Base-by-base conservation (phyloP, 73 alveolate species). In the Uronychia setigera region DNA sequence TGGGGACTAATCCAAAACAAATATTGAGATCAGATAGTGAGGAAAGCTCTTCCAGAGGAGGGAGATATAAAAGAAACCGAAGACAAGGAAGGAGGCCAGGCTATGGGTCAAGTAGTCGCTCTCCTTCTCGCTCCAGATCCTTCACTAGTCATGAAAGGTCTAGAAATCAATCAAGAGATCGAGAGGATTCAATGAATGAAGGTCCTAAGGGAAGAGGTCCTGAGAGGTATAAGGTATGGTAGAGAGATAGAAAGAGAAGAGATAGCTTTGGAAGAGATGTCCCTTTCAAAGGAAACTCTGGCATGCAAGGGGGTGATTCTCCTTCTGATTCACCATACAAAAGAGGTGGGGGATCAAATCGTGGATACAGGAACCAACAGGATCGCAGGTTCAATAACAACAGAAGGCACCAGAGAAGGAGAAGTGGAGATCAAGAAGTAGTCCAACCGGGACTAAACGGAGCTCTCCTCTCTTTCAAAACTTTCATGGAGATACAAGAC, bases 371-470 rank as follows among this genome's bases (percentile, higher is more conserved):
- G n/a, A 46, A 46, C 67, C 67, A 5, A n/a, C n/a, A n/a, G n/a
- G n/a, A n/a, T 5, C 60, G 27, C 59, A 26, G 33, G 82, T n/a
- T 28, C 35, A 19, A 58, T 31, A 59, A 29, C 74, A 1, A 9
- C 82, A 11, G 31, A 26, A 29, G 32, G 27, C 33, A 80, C 34
- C 26, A n/a, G 79, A 1, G 33, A 58, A 29, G 60, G n/a, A 46
- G 67, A 46, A 46, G 75, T 0, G 33, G 74, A 60, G 80, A 35
- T 46, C n/a, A 28, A 11, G 77, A 33, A 26, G 87, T 77, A 0
- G 34, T 74, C 1, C 33, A 59, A 59, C 98, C 98, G 25, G 90
- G 95, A 26, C 95, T 93, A 9, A 91, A 89, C 33, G 97, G 97
- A 27, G 95, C 95, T 31, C 80, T 93, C 14, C 84, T 93, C 1